Base-by-base conservation (phyloP, 805 yeast genomes). In the Kodamaea kakaduensis region DNA sequence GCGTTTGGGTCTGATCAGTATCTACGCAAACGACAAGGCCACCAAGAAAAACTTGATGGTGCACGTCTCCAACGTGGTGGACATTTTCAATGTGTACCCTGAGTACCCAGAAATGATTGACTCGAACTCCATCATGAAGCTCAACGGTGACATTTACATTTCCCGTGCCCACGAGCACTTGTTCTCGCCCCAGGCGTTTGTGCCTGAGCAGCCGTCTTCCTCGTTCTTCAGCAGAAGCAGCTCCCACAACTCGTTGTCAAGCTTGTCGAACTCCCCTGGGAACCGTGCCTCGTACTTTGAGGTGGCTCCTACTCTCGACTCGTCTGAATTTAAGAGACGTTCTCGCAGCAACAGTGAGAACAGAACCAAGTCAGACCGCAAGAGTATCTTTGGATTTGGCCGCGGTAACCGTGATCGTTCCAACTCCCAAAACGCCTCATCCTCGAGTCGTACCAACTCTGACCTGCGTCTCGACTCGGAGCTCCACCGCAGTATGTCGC, bases 21-120 rank as follows among this genome's bases (percentile, higher is more conserved):
- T 80, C 18, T 80, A 75, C 52, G 56, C 69, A 4, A 61, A 69
- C 6, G 71, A 71, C 12, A 74, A 67, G 45, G 60, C 70, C 17
- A 41, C 59, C 10, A 77, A 77, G 51, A 77, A 73, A 50, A 59
- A 67, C 45, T 59, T 79, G 47, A 58, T 80, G 33, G 71, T 76
- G 25, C 62, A 77, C 17, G 59, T 78, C 19, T 57, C 69, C 9
- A 52, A 58, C 31, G 69, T 73, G 12, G 53, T 63, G 24, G 61
- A 69, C 30, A 67, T 71, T 32, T 74, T 65, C 51, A 72, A 80
- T n/a, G 69, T 78, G 6, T 80, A 73, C 47, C 84, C 85, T 0
- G 78, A 73, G 43, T 69, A 65, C 38, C 68, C 75, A 28, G 71
- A 62, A 22, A 70, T 76, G 59, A 76, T 80, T 43, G 81, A 78